Evolutionary conservation across 2,329 filamentous ascomycete species (phyloP), one percentile per base, ranked within the genome.

Genomic region (Pyrenochaeta sp.): DNA sequence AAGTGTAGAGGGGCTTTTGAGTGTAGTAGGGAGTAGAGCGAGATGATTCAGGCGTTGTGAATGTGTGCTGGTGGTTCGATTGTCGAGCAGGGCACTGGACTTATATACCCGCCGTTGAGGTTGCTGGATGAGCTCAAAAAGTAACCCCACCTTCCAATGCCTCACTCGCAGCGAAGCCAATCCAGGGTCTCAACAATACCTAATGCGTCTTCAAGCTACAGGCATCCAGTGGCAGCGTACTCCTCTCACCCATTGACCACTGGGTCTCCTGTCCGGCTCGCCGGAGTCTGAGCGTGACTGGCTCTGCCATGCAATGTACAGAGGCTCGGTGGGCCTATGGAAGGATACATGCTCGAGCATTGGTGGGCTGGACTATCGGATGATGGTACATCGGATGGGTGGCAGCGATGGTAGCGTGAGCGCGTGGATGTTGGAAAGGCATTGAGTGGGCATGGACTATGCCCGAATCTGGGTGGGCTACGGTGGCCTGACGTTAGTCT

Each of bases 301-400:
- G 58, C 45, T 47, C 57, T 52, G 52, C 45, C 52, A 32, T 33
- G 15, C 29, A 33, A 44, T 33, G 27, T 45, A 53, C 35, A 56
- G 33, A 44, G 54, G 44, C 50, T 35, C 46, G 51, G 62, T 66
- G 58, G 61, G 51, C 43, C 55, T 49, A 39, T 50, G 51, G 64
- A 71, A 66, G 67, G 65, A 63, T 61, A 62, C 49, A 45, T 32
- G 33, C 27, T 42, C 20, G 32, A 55, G 57, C 31, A 54, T 56
- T 51, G 56, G 56, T 45, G 20, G 45, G 15, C 51, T 54, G 60
- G 52, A 30, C 54, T 58, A 60, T 70, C 69, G 68, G 69, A 74
- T 72, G 62, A 69, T 66, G 67, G 58, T 66, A 66, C 58, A 53
- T 69, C 69, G 68, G 68, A 54, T 66, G 46, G 57, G 66, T 60